A percentile compares a stretch with the other conserved stretches of the same genome.
Evolutionary conservation across 768 basidiomycete species (phyloP).

Genomic region (Auriscalpium orientale): DNA sequence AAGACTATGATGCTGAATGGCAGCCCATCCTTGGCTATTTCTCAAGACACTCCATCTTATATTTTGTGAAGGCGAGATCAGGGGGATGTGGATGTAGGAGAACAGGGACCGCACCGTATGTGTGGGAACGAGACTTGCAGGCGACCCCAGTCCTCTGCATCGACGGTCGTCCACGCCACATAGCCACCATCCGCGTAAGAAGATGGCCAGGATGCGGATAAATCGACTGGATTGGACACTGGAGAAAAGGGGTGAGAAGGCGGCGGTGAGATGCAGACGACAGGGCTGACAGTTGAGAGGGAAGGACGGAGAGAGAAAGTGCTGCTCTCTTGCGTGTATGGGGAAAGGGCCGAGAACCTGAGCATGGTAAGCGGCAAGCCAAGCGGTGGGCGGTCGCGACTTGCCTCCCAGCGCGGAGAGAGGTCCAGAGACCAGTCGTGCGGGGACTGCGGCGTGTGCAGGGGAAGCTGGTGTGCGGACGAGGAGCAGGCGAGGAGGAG

Average conservation of each 20-base stretch:
- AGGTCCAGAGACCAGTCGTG: no score
- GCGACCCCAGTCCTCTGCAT: conserved; percentile 34
- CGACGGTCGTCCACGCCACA: conserved; percentile 50
- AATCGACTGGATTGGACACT: conserved; percentile 49
- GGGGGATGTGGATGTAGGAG: background rate
- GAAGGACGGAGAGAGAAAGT: conserved; percentile 71
- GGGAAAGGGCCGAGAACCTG: conserved; percentile 82
- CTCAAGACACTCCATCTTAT: conserved; percentile 69
- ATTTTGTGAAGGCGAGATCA: background rate
- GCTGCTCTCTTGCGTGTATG: conserved; percentile 76
- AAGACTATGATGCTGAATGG: conserved; percentile 71
- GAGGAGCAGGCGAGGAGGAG: no score
- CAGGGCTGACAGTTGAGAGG: conserved; percentile 51
- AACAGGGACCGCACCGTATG: conserved; percentile 38
- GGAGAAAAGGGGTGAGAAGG: conserved; percentile 4
- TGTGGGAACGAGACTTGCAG: conserved; percentile 59
- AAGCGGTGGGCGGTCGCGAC: conserved; percentile 30
- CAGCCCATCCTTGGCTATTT: conserved; percentile 79
- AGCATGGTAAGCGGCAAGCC: conserved; percentile 52
- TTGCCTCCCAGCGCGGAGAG: no score
- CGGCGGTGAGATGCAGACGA: conserved; percentile 3
- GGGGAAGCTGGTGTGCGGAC: no score
- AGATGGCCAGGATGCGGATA: conserved; percentile 49
- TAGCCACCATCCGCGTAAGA: conserved; percentile 55
- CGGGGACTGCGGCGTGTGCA: no score